These are phyloP conservation scores for Leishmania amazonensis DNA, from an alignment of 208 protist genomes.

Conservation along the genomic window DNA sequence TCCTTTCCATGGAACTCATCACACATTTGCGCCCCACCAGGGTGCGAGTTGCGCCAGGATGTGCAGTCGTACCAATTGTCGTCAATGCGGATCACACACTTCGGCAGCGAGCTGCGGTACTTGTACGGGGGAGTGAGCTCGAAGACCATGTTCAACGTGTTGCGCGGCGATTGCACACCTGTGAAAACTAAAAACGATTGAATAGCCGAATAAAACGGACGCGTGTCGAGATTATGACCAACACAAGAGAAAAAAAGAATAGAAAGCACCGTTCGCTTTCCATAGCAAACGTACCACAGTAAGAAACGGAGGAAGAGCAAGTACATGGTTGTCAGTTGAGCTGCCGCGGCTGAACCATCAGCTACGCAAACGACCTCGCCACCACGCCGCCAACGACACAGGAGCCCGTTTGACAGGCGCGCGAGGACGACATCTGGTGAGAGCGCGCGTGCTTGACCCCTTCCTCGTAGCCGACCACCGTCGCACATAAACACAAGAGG, in stretches of 20 bases:
- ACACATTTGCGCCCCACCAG: slow-evolving; percentile 69
- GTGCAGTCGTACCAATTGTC: slow-evolving; percentile 86
- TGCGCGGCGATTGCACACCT: not conserved
- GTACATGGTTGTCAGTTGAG: not conserved
- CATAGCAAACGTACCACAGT: not conserved
- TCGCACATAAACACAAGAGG: not conserved
- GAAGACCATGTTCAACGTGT: slow-evolving; percentile 44
- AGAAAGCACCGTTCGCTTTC: not conserved
- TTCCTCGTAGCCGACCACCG: not conserved
- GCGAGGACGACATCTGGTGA: not conserved
- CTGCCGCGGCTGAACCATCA: not conserved
- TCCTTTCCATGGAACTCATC: slow-evolving; percentile 80
- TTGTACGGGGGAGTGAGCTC: slow-evolving; percentile 50
- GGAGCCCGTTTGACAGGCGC: not conserved
- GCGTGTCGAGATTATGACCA: not conserved
- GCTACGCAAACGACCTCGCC: not conserved
- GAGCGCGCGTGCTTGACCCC: no score
- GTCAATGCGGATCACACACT: slow-evolving; percentile 77
- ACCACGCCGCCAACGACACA: not conserved
- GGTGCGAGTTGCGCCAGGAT: slow-evolving; percentile 74
- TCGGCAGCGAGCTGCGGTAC: slow-evolving; percentile 69
- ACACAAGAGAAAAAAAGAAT: not conserved
- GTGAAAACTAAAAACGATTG: not conserved
- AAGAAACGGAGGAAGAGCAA: not conserved
- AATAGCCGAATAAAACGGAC: not conserved